These are phyloP conservation scores for Microsporum ferrugineum DNA, from an alignment of 2,329 filamentous ascomycete genomes.

Conservation along the genomic window DNA sequence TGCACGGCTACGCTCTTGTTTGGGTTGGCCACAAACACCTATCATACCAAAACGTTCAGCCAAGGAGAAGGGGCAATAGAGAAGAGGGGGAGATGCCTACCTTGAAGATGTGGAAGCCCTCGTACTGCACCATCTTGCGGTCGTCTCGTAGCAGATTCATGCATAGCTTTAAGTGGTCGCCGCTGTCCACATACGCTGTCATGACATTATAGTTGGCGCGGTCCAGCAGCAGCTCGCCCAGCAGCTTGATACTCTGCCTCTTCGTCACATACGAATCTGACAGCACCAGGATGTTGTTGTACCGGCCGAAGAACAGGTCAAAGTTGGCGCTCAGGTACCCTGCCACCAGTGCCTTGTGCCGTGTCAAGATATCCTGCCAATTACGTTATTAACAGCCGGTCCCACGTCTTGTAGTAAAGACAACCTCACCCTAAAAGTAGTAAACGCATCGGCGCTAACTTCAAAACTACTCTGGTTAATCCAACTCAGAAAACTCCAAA, in stretches of 20 bases:
- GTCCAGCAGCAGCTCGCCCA: conserved; percentile 89
- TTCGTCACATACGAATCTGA: conserved; percentile 97
- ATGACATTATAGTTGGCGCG: conserved; percentile 96
- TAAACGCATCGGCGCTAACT: conserved; percentile 93
- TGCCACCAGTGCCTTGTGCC: conserved; percentile 83
- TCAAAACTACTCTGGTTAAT: conserved; percentile 95
- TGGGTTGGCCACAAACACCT: conserved; percentile 95
- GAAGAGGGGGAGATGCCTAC: conserved; percentile 25
- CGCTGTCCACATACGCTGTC: conserved; percentile 90
- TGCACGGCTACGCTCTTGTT: conserved; percentile 96
- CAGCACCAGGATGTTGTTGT: conserved; percentile 77
- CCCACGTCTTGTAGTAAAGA: neutral
- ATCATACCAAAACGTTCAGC: neutral
- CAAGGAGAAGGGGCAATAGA: too few relatives aligned
- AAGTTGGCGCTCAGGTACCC: conserved; percentile 84
- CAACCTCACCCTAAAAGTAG: conserved; percentile 70
- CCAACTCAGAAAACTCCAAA: conserved; percentile 96
- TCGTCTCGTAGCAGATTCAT: conserved; percentile 96
- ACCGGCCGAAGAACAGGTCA: conserved; percentile 80
- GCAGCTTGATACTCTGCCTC: conserved; percentile 90
- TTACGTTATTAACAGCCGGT: neutral
- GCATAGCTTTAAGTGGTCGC: conserved; percentile 92
- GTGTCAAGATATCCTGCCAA: conserved; percentile 73
- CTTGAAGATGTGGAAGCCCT: conserved; percentile 99
- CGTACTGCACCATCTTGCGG: conserved; percentile 97